Percentiles rank a stretch among this genome's conserved stretches.
Conservation (phyloP, 2,329 filamentous ascomycete species). For the Epicoccum sorghinum region DNA sequence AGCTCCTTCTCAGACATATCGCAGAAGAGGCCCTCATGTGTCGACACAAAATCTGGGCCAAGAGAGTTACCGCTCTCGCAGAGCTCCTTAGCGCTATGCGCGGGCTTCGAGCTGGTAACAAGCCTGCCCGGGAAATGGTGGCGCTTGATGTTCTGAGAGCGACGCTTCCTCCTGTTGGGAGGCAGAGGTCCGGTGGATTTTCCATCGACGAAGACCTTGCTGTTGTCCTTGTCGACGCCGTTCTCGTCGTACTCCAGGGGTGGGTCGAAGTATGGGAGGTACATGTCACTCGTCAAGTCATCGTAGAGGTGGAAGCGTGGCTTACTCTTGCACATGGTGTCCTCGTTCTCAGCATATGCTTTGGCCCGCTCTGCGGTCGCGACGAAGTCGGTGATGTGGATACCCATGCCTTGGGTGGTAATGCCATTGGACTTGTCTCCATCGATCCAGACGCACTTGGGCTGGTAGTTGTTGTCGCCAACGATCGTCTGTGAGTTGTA, state of each 20-base stretch:
- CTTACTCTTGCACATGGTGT: constrained; percentile 19
- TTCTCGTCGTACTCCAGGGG: constrained; percentile 30
- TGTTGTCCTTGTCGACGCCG: constrained; percentile 16
- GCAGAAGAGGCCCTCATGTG: constrained; percentile 39
- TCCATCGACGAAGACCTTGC: constrained; percentile 4
- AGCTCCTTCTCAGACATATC: constrained; percentile 39
- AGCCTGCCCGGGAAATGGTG: constrained; percentile 13
- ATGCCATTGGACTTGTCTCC: constrained; percentile 17
- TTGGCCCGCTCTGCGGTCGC: constrained; percentile 11
- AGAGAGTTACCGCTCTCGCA: constrained; percentile 36
- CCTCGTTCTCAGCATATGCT: constrained; percentile 9
- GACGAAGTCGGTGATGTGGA: constrained; percentile 25
- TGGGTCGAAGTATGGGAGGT: constrained; percentile 34
- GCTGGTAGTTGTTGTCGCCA: constrained; percentile 10
- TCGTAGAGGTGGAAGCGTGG: constrained; percentile 25
- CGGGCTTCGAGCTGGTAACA: constrained; percentile 18
- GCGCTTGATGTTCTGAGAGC: constrained; percentile 1
- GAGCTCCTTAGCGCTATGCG: constrained; percentile 37
- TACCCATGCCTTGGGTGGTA: constrained; percentile 16
- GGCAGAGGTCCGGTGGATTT: constrained; percentile 2
- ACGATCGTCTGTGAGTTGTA: constrained; percentile 20
- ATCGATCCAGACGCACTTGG: constrained; percentile 23
- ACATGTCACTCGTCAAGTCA: constrained; percentile 25
- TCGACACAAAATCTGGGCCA: constrained; percentile 44
- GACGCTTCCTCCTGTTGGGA: constrained; percentile 2